phyloP scores from a whole-genome alignment of 2,329 filamentous ascomycete genomes.

The Talaromyces sp. region DNA sequence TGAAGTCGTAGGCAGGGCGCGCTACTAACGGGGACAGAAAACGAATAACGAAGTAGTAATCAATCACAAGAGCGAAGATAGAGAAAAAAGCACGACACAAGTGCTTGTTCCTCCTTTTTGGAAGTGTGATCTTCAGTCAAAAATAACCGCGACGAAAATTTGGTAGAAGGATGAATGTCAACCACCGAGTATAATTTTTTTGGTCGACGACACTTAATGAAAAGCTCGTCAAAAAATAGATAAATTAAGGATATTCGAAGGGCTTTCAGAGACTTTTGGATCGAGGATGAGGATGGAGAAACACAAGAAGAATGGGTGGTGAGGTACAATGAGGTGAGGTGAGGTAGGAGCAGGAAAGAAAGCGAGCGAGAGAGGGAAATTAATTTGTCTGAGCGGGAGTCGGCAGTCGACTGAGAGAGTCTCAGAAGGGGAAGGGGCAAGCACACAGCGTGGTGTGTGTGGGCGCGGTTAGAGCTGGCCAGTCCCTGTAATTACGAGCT shows the following conservation, averaged over 20 bases:
- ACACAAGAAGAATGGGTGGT: slow-evolving; percentile 5
- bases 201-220: slow-evolving; percentile 50
- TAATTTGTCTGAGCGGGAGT: slow-evolving; percentile 10
- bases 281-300: slow-evolving; percentile 16
- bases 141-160: slow-evolving; percentile 19
- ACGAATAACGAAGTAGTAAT: neutral
- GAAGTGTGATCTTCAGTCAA: slow-evolving; percentile 10
- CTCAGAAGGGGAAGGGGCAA: neutral
- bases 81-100: slow-evolving; percentile 13
- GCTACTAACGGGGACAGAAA: neutral
- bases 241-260: slow-evolving; percentile 21
- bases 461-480: neutral
- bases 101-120: neutral
- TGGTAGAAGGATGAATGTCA: neutral
- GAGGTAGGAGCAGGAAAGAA: slow-evolving; percentile 14
- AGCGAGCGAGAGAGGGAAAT: slow-evolving; percentile 8
- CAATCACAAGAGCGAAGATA: neutral
- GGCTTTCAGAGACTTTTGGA: slow-evolving; percentile 17
- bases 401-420: slow-evolving; percentile 10
- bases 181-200: slow-evolving; percentile 24
- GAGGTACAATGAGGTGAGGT: slow-evolving; percentile 21
- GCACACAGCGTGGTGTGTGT: neutral
- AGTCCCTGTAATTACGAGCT: neutral
- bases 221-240: slow-evolving; percentile 44
- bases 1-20: slow-evolving; percentile 4